phyloP scores from a whole-genome alignment of 345 rosid genomes.

The Pelargonium nanum region DNA sequence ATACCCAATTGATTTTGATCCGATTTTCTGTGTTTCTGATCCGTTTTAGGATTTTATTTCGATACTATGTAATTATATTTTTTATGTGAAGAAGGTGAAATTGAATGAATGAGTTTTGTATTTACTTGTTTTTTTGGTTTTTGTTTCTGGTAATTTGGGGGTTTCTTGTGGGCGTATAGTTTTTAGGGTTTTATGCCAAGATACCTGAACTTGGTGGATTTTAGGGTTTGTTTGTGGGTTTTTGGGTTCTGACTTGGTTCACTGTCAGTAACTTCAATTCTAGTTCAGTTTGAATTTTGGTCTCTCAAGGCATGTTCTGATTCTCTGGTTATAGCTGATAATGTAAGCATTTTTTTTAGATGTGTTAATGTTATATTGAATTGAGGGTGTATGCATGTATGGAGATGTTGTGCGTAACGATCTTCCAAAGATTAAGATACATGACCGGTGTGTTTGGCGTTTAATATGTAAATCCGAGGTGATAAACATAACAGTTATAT shows the following conservation, averaged over 20 bases:
- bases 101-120: neutral
- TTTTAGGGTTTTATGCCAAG: neutral
- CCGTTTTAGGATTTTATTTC: neutral
- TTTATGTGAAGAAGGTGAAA: neutral
- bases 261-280: neutral
- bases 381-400: no score
- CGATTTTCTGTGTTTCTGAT: neutral
- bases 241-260: no score
- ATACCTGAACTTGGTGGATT: neutral
- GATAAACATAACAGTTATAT: no score
- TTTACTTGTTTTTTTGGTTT: neutral
- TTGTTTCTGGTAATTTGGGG: neutral
- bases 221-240: no score
- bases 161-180: neutral
- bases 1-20: neutral
- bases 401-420: neutral
- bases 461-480: no score
- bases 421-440: no score
- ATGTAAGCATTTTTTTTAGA: no score
- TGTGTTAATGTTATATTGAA: no score
- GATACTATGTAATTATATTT: no score
- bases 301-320: neutral
- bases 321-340: no score
- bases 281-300: neutral
- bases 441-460: no score